Base-by-base conservation (phyloP, 345 rosid genomes). In the Raphanus raphanistrum region DNA sequence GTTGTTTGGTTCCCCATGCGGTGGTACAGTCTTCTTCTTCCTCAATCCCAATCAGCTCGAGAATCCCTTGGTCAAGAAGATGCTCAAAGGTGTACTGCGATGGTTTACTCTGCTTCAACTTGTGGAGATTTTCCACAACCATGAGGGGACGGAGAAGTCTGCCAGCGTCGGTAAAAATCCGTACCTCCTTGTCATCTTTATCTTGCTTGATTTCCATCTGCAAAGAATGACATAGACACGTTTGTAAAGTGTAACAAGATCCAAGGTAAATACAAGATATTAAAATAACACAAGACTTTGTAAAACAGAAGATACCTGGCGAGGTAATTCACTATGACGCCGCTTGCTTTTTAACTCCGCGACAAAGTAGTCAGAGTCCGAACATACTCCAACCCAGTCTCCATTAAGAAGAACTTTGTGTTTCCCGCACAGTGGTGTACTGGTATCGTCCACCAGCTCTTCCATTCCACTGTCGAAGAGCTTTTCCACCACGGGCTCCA, bases 101-200 rank as follows among this genome's bases (percentile, higher is more conserved):
- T 13, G 87, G 91, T 77, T 92, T 90, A 2, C 84, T 80, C 32
- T 76, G 71, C 68, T 83, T 87, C 29, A 87, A 65, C 76, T 84
- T 88, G 68, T 65, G 59, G 27, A 92, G 79, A 73, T 90, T 92
- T 76, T 88, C 86, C 64, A 90, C 90, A 73, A 92, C 92, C 61
- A 95, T 32, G 63, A 95, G 98, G 65, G 98, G 99, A 7, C 92
- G 97, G 70, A 95, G 84, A 70, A 92, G 85, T 85, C 99, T 90
- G 76, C 98, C 99, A 59, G 92, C 86, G 71, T 92, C 98, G 63
- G 90, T 75, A 85, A 83, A 90, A 59, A 95, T 86, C 43, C 98
- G 85, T 15, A 95, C 92, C 84, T 90, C 98, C 68, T 81, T 81
- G 27, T 87, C 87, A 17, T 80, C 87, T 36, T 73, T 86, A 66